Base-by-base conservation (phyloP, 1,139 yeast species). In the Debaryomyces psychrophilus region DNA sequence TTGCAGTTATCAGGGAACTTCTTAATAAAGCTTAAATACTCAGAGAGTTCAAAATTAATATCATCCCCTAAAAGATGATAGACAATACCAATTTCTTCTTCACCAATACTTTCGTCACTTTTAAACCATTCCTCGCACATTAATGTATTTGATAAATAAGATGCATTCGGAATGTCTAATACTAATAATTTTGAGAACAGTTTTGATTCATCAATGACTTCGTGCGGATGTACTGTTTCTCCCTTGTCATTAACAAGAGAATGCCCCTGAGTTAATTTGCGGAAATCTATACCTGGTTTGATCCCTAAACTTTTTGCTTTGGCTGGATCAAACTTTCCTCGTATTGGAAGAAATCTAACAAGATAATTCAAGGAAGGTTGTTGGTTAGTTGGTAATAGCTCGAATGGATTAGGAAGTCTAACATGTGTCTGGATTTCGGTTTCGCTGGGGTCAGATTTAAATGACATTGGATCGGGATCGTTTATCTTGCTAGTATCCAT, bases 51-150 rank as follows among this genome's bases (percentile, higher is more conserved):
- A 12, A 84, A 78, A 18, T 85, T 81, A 1, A 88, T 76, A 4
- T 72, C 77, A 17, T 73, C 76, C n/a, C 87, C 95, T 38, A 92
- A 67, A 49, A 90, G 79, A 63, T 89, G 96, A 61, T 88, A 90
- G 1, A 90, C 86, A 3, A 80, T 64, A 1, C 82, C 81, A 15
- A 79, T 58, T 1, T 68, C 65, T 37, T 70, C 73, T 5, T 67
- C 59, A 7, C 71, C 76, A 28, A 59, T 60, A 4, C 67, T 62
- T 12, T 58, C 61, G 29, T 53, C 48, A 7, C 52, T 50, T 4
- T 48, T 49, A 37, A 64, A 64, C 65, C 69, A 65, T 51, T 68
- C 61, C 4, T 63, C 60, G 34, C 67, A 61, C 0, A 50, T 44
- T 0, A 79, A 22, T 1, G 83, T 74, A 40, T 73, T 69, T 0